phyloP scores from a whole-genome alignment of 2,329 filamentous ascomycete species.

The Akanthomyces uredinophilus region DNA sequence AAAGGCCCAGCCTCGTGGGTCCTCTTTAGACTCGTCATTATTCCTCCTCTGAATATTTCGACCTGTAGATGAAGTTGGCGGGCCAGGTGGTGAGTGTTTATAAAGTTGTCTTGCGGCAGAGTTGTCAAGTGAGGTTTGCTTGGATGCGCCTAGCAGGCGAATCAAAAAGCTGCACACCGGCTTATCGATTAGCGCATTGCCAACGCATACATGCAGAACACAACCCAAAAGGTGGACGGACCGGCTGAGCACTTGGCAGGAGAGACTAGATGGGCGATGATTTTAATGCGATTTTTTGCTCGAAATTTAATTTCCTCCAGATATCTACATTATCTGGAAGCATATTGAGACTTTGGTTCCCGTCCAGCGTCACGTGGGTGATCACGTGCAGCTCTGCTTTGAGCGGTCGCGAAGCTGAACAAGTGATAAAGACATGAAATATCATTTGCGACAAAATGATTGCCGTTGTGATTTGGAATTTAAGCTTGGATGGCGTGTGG shows the following conservation, averaged over 20 bases:
- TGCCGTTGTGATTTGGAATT: too few species aligned
- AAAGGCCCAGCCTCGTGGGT: conserved; percentile 46
- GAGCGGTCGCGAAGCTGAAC: background rate
- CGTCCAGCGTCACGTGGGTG: background rate
- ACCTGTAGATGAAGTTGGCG: background rate
- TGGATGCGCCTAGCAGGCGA: conserved; percentile 16
- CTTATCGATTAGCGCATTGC: conserved; percentile 22
- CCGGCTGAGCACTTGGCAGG: background rate
- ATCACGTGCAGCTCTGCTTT: background rate
- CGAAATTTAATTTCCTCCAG: background rate
- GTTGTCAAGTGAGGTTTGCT: conserved; percentile 10
- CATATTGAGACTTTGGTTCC: background rate
- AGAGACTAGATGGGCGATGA: conserved; percentile 3
- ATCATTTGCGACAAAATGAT: background rate
- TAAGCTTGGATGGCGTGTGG: too few species aligned
- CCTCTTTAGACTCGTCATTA: conserved; percentile 63
- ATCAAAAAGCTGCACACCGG: conserved; percentile 25
- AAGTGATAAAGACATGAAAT: background rate
- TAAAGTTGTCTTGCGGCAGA: background rate
- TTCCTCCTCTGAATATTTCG: conserved; percentile 16
- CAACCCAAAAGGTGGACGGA: background rate
- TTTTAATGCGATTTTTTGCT: background rate
- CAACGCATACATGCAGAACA: conserved; percentile 7
- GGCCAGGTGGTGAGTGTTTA: background rate
- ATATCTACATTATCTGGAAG: background rate